phyloP scores from a whole-genome alignment of 2,329 filamentous ascomycete species.

The Fusarium sp. region DNA sequence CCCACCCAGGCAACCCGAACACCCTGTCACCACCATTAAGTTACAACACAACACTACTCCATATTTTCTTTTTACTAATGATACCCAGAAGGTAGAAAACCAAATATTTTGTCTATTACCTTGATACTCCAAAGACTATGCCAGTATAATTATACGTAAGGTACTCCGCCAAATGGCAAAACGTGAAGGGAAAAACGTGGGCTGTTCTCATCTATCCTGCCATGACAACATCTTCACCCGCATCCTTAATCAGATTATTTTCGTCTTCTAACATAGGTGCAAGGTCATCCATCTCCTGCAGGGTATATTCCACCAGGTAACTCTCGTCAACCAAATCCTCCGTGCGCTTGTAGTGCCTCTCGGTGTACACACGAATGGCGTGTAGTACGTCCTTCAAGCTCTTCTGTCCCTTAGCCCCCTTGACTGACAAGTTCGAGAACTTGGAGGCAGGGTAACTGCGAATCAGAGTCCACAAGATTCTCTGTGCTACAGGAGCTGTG shows the following conservation, averaged over 20 bases:
- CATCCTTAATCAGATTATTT: conserved; percentile 50
- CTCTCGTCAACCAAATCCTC: conserved; percentile 95
- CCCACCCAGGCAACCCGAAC: conserved; percentile 15
- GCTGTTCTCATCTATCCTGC: conserved; percentile 45
- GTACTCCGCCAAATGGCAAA: conserved; percentile 10
- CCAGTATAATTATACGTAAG: conserved; percentile 5
- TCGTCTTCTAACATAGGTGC: conserved; percentile 58
- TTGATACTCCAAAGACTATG: conserved; percentile 35
- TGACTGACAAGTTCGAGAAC: conserved; percentile 77
- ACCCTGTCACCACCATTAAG: not conserved
- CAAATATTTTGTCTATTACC: conserved; percentile 38
- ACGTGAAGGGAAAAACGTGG: conserved; percentile 8
- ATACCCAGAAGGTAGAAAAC: not conserved
- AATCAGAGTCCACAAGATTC: conserved; percentile 83
- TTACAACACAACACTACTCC: no score
- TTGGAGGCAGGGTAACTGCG: conserved; percentile 83
- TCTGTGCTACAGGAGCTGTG: conserved; percentile 86
- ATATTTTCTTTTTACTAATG: not conserved
- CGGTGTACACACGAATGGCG: conserved; percentile 89
- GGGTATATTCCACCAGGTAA: conserved; percentile 92
- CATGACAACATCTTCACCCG: conserved; percentile 59
- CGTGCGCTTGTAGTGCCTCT: conserved; percentile 89
- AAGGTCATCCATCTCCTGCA: conserved; percentile 90
- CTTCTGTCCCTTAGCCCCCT: conserved; percentile 68
- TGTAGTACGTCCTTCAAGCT: conserved; percentile 87